Evolutionary conservation across 176 grass and related monocot genomes (phyloP).

Genomic region (Bolboschoenus planiculmis): DNA sequence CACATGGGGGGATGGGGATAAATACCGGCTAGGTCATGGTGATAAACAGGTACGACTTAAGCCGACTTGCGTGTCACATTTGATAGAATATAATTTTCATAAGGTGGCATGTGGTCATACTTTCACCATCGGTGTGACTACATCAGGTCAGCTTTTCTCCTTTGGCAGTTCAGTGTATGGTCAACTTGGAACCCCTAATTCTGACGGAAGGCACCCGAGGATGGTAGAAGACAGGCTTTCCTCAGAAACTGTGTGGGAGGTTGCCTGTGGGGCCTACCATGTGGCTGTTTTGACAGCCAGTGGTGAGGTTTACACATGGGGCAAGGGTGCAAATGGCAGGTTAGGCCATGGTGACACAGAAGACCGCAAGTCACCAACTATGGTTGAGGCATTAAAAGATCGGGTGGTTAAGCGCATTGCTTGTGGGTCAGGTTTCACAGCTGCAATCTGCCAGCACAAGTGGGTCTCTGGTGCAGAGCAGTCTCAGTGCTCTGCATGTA

Average conservation of each 20-base stretch:
- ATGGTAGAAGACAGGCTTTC: constrained; percentile 71
- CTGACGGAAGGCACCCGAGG: constrained; percentile 79
- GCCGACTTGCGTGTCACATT: constrained; percentile 77
- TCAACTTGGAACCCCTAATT: constrained; percentile 81
- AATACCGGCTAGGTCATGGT: constrained; percentile 87
- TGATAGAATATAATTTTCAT: constrained; percentile 97
- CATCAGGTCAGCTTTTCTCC: constrained; percentile 86
- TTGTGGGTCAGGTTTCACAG: constrained; percentile 86
- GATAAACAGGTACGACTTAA: constrained; percentile 69
- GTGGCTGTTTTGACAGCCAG: constrained; percentile 64
- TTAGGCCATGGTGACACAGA: constrained; percentile 76
- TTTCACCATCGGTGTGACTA: constrained; percentile 86
- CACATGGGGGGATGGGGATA: constrained; percentile 97
- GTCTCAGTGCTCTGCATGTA: constrained; percentile 82
- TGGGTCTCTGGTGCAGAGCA: constrained; percentile 92
- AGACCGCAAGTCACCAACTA: constrained; percentile 70
- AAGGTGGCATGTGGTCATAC: constrained; percentile 86
- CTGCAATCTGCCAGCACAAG: constrained; percentile 89
- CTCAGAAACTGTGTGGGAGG: constrained; percentile 59
- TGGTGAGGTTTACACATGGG: constrained; percentile 98
- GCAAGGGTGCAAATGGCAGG: constrained; percentile 88
- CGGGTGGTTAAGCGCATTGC: constrained; percentile 71
- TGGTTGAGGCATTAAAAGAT: constrained; percentile 86
- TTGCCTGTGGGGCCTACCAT: constrained; percentile 88
- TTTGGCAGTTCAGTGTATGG: constrained; percentile 84